A percentile compares a stretch with the other conserved stretches of the same genome.
Conservation (phyloP, 371 early-diverging fungal genomes). For the Apophysomyces elegans region DNA sequence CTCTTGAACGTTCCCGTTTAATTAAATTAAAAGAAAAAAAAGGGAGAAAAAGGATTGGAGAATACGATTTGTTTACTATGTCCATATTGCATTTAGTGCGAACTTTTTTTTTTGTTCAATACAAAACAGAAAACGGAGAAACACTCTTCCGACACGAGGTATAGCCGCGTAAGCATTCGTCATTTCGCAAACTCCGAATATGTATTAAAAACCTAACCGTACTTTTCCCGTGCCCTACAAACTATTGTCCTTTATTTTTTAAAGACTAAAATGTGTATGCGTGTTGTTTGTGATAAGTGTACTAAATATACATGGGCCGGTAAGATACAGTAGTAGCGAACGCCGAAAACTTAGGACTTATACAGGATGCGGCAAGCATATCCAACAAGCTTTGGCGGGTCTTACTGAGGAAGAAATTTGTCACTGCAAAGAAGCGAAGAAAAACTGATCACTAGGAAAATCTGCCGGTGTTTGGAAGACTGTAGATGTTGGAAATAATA, state of each 20-base stretch:
- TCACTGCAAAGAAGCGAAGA: conserved; percentile 16
- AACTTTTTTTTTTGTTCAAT: too few species aligned
- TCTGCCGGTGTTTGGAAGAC: neutral
- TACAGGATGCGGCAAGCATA: conserved; percentile 34
- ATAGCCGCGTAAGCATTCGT: conserved; percentile 22
- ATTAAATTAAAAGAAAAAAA: neutral
- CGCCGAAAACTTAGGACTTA: neutral
- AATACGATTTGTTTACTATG: too few species aligned
- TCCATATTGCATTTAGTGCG: too few species aligned
- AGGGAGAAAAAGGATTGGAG: neutral
- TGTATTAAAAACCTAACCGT: neutral
- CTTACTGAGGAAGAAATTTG: conserved; percentile 31
- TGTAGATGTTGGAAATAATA: neutral
- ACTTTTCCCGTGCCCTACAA: too few species aligned
- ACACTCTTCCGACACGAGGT: conserved; percentile 3
- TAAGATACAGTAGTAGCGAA: conserved; percentile 1
- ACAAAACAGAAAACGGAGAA: neutral
- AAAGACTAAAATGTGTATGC: conserved; percentile 25
- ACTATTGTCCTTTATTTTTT: too few species aligned
- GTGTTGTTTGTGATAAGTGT: conserved; percentile 30
- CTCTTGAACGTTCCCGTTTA: conserved; percentile 55
- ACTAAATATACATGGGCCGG: conserved; percentile 35
- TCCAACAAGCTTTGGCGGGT: conserved; percentile 35
- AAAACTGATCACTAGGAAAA: neutral
- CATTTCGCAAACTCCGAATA: conserved; percentile 17